A percentile compares a stretch with the other conserved stretches of the same genome.
phyloP scores from a whole-genome alignment of 306 rosid genomes.

The Morella rubra region DNA sequence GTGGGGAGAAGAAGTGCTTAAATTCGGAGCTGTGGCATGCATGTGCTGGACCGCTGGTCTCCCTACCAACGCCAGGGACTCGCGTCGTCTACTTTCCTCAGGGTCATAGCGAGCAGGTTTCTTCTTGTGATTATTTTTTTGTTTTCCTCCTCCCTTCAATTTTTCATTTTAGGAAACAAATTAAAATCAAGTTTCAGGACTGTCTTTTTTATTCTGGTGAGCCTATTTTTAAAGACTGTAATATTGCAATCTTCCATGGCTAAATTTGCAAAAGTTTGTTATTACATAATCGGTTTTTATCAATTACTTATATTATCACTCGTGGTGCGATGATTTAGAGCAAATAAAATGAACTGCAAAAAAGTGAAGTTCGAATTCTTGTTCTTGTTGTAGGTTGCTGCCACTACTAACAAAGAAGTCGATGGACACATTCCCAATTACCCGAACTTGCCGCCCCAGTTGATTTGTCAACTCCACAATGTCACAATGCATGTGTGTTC shows the following conservation, averaged over 20 bases:
- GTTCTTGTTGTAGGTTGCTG: constrained; percentile 55
- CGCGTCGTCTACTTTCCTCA: constrained; percentile 91
- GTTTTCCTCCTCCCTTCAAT: not conserved
- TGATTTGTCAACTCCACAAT: constrained; percentile 83
- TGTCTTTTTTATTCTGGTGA: too few species aligned
- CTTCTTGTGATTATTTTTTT: constrained; percentile 31
- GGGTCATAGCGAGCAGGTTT: constrained; percentile 91
- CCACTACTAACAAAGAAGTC: constrained; percentile 74
- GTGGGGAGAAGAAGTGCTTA: constrained; percentile 78
- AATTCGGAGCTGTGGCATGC: constrained; percentile 99
- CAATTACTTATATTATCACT: not conserved
- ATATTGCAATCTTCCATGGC: not conserved
- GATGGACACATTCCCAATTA: constrained; percentile 83
- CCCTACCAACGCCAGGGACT: constrained; percentile 71
- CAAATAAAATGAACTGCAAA: constrained; percentile 13
- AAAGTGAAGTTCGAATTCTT: not conserved
- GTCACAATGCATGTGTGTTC: constrained; percentile 81
- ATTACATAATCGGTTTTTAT: not conserved
- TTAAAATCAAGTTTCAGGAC: constrained; percentile 7
- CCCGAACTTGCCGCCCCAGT: constrained; percentile 78
- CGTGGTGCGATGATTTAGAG: not conserved
- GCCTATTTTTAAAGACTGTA: not conserved
- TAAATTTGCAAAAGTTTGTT: not conserved
- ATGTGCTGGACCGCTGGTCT: constrained; percentile 86
- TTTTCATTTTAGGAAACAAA: constrained; percentile 36